Evolutionary conservation across 768 basidiomycete genomes (phyloP).

Genomic region (Lentinula detonsa): DNA sequence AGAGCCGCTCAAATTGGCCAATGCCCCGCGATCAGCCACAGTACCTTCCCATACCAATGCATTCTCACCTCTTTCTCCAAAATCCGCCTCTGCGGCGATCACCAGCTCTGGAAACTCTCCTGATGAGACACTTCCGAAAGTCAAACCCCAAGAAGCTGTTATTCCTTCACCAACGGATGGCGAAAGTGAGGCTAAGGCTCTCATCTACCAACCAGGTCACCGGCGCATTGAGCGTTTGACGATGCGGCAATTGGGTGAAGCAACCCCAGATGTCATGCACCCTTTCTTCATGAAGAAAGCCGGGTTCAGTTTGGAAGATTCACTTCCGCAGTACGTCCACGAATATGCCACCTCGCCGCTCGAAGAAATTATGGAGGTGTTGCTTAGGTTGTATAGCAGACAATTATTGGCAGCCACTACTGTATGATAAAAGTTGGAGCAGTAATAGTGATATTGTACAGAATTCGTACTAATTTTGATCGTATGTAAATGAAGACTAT

Average conservation of each 20-base stretch:
- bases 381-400: constrained; percentile 71
- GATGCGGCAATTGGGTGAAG: constrained; percentile 82
- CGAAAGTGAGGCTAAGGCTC: constrained; percentile 17
- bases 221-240: constrained; percentile 74
- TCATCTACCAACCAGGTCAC: constrained; percentile 50
- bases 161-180: constrained; percentile 2
- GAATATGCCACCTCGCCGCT: constrained; percentile 82
- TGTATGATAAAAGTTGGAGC: constrained; percentile 4
- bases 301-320: constrained; percentile 78
- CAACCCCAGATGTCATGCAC: constrained; percentile 85
- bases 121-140: neutral
- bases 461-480: neutral
- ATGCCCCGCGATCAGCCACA: constrained; percentile 25
- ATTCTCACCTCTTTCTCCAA: neutral
- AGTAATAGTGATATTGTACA: neutral
- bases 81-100: neutral
- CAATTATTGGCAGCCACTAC: constrained; percentile 43
- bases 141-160: neutral
- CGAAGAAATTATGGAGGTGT: constrained; percentile 78
- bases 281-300: constrained; percentile 83
- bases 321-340: constrained; percentile 81
- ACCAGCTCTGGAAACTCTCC: neutral
- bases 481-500: neutral
- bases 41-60: constrained; percentile 12
- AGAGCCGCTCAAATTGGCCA: constrained; percentile 26